Conservation (phyloP, 208 protist species). For the Crithidia brevicula region DNA sequence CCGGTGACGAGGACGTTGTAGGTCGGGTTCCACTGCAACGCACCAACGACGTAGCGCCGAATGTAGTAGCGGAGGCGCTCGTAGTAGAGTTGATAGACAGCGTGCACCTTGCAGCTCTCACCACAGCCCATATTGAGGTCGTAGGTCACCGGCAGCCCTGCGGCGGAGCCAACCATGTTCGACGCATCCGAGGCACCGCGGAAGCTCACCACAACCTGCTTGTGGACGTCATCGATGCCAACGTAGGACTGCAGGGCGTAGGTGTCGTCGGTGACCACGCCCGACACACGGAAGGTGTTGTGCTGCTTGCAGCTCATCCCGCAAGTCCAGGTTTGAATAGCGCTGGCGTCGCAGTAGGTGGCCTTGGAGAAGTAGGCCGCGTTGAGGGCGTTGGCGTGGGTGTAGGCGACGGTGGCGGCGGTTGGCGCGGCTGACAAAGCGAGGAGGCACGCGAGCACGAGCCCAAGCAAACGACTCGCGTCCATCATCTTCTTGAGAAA, state of each 20-base stretch:
- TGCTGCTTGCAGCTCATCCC: constrained; percentile 4
- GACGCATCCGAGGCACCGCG: background rate
- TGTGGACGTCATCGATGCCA: background rate
- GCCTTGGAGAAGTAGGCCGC: constrained; percentile 3
- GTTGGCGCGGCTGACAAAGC: background rate
- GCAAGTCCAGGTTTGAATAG: background rate
- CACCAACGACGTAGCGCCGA: constrained; percentile 25
- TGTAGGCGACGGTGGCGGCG: constrained; percentile 2
- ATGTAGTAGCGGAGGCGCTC: constrained; percentile 32
- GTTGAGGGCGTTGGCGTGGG: background rate
- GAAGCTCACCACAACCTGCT: constrained; percentile 1
- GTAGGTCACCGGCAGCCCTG: background rate
- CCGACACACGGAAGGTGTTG: constrained; percentile 1
- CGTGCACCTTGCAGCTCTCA: constrained; percentile 47
- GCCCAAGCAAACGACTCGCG: too few relatives aligned
- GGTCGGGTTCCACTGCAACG: constrained; percentile 28
- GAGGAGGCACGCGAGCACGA: background rate
- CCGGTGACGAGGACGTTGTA: constrained; percentile 61
- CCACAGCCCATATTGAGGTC: background rate
- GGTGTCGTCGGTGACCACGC: background rate
- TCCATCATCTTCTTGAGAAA: background rate
- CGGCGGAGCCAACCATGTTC: background rate
- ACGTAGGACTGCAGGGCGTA: background rate
- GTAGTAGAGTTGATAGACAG: constrained; percentile 55
- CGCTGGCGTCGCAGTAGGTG: background rate